Evolutionary conservation across 306 rosid genomes (phyloP).

Genomic region (Cucurbita moschata): DNA sequence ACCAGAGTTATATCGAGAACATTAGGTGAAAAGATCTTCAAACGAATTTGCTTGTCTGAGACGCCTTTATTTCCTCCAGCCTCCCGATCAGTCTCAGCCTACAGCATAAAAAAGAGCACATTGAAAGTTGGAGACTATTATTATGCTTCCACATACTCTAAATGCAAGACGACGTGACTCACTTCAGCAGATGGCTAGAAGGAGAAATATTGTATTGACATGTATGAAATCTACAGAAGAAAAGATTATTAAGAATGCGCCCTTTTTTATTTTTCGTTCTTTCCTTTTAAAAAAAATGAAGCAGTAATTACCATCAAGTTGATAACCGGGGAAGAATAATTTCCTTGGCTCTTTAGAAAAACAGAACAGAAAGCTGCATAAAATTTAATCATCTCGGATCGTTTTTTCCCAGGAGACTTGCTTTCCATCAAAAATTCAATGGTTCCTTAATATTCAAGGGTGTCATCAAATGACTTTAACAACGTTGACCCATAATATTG

Average conservation of each 20-base stretch:
- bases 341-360: too few relatives aligned
- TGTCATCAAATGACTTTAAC: too few relatives aligned
- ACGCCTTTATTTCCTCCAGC: slow-evolving; percentile 98
- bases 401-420: too few relatives aligned
- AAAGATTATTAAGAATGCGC: neutral
- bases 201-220: neutral
- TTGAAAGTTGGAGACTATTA: neutral
- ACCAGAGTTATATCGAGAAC: slow-evolving; percentile 96
- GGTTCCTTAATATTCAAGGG: too few relatives aligned
- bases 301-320: too few relatives aligned
- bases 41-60: slow-evolving; percentile 94
- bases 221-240: neutral
- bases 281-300: too few relatives aligned
- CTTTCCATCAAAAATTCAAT: too few relatives aligned
- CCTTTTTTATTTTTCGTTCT: too few relatives aligned
- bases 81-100: slow-evolving; percentile 96
- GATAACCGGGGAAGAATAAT: too few relatives aligned
- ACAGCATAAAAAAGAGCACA: neutral
- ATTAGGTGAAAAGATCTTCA: slow-evolving; percentile 90
- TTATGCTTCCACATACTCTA: neutral
- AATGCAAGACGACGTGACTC: neutral
- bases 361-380: too few relatives aligned
- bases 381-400: too few relatives aligned
- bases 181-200: neutral
- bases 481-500: too few relatives aligned